A percentile compares a stretch with the other conserved stretches of the same genome.
Evolutionary conservation across 2,329 filamentous ascomycete genomes (phyloP).

Genomic region (Epichloe elymi): DNA sequence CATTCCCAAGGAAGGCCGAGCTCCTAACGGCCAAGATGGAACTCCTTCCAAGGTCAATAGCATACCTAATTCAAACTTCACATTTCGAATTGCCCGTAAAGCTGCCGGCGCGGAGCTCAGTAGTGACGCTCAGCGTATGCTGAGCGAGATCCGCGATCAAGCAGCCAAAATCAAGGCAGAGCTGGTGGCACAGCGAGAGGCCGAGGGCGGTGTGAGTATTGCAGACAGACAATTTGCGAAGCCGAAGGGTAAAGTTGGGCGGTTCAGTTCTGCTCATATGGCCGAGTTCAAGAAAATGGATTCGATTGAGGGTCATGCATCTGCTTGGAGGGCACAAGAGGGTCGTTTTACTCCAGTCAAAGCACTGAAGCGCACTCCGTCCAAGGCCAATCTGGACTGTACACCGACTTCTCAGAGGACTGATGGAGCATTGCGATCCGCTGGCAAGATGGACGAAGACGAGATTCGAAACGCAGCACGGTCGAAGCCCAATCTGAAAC

Average conservation of each 20-base stretch:
- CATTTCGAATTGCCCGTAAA: constrained; percentile 54
- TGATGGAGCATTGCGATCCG: constrained; percentile 36
- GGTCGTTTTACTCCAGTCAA: constrained; percentile 37
- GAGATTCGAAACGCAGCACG: constrained; percentile 31
- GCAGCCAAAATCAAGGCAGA: constrained; percentile 57
- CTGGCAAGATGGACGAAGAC: constrained; percentile 51
- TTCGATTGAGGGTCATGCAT: constrained; percentile 78
- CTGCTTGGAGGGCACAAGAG: constrained; percentile 53
- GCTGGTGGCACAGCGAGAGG: constrained; percentile 48
- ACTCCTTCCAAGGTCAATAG: constrained; percentile 50
- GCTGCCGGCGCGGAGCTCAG: constrained; percentile 40
- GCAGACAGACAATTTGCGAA: constrained; percentile 59
- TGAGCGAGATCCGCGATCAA: constrained; percentile 58
- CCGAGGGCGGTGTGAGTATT: constrained; percentile 29
- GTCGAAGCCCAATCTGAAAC: constrained; percentile 24
- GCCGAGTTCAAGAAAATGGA: constrained; percentile 95
- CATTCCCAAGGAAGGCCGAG: constrained; percentile 40
- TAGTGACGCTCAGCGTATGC: constrained; percentile 45
- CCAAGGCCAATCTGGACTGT: constrained; percentile 30
- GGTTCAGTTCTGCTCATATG: constrained; percentile 78
- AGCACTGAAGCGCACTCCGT: constrained; percentile 28
- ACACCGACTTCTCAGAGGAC: constrained; percentile 20
- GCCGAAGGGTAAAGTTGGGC: constrained; percentile 62
- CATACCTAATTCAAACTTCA: constrained; percentile 46
- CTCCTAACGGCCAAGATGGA: constrained; percentile 19